phyloP scores from a whole-genome alignment of 1,284 basidiomycete genomes.

The Hymenochaete sp. region DNA sequence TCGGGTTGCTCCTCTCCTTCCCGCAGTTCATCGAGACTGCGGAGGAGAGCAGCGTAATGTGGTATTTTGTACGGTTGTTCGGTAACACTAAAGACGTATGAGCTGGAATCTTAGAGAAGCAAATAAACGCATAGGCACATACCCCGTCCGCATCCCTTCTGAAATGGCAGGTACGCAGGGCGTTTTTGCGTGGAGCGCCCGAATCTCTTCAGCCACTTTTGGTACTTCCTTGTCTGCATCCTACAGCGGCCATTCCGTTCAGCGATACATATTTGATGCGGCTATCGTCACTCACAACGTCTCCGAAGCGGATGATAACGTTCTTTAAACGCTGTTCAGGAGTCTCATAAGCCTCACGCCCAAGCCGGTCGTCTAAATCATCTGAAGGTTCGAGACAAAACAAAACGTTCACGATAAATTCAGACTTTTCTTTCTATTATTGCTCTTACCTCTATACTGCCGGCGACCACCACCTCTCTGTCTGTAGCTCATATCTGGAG shows the following conservation, averaged over 20 bases:
- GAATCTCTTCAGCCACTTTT: constrained; percentile 55
- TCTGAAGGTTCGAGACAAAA: constrained; percentile 23
- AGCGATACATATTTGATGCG: not conserved
- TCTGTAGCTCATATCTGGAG: constrained; percentile 37
- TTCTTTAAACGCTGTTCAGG: constrained; percentile 65
- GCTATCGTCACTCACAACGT: constrained; percentile 57
- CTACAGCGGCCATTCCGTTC: constrained; percentile 29
- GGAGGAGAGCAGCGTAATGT: constrained; percentile 77
- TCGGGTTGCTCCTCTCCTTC: constrained; percentile 28
- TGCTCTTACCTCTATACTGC: constrained; percentile 39
- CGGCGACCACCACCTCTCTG: constrained; percentile 34
- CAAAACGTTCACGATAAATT: constrained; percentile 7
- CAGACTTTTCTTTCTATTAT: not conserved
- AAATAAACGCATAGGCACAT: constrained; percentile 20
- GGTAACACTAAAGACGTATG: constrained; percentile 44
- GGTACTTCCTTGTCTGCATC: constrained; percentile 65
- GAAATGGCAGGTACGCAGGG: constrained; percentile 51
- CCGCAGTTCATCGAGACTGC: constrained; percentile 50
- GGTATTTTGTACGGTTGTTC: constrained; percentile 91
- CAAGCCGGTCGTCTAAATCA: constrained; percentile 53
- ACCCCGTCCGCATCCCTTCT: constrained; percentile 74
- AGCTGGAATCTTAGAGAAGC: constrained; percentile 11
- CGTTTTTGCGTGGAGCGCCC: constrained; percentile 41
- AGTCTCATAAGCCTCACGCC: constrained; percentile 54
- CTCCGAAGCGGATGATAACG: constrained; percentile 67